Percentiles rank a stretch among this genome's conserved stretches.
These are phyloP conservation scores for Tulasnella sp. DNA, from an alignment of 768 basidiomycete species.

Conservation along the genomic window DNA sequence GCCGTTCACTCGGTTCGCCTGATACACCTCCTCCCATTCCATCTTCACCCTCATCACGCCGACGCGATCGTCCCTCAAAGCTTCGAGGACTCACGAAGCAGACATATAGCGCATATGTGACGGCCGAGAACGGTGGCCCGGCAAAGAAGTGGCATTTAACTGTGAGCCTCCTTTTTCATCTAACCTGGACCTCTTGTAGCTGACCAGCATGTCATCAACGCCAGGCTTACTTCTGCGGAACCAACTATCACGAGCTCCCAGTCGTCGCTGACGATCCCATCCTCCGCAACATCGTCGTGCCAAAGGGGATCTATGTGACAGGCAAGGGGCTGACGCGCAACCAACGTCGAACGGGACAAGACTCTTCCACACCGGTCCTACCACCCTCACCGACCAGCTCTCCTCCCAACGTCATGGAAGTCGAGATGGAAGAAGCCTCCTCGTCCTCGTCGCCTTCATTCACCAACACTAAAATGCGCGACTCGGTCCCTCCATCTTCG, in stretches of 20 bases:
- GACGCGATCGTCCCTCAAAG: constrained; percentile 69
- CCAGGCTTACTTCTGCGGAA: constrained; percentile 32
- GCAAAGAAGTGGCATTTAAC: constrained; percentile 64
- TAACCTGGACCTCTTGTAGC: constrained; percentile 31
- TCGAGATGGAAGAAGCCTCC: not conserved
- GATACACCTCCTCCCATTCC: not conserved
- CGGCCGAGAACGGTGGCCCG: constrained; percentile 40
- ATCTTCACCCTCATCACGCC: constrained; percentile 36
- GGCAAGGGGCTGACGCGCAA: constrained; percentile 37
- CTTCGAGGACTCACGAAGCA: constrained; percentile 77
- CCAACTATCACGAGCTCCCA: constrained; percentile 28
- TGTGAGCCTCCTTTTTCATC: constrained; percentile 6
- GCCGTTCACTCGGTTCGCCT: constrained; percentile 40
- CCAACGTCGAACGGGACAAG: not conserved
- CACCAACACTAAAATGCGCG: not conserved
- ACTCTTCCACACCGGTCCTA: not conserved
- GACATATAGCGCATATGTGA: constrained; percentile 68
- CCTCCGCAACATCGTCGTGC: constrained; percentile 53
- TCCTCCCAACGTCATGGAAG: not conserved
- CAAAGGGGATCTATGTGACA: constrained; percentile 60
- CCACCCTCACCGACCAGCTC: not conserved
- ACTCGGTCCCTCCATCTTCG: not conserved
- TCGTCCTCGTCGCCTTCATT: not conserved
- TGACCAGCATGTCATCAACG: constrained; percentile 40
- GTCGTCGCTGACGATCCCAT: constrained; percentile 66